Evolutionary conservation across 139 green algal species (phyloP), one percentile per base, ranked within the genome.

Genomic region (Chlorella sp.): DNA sequence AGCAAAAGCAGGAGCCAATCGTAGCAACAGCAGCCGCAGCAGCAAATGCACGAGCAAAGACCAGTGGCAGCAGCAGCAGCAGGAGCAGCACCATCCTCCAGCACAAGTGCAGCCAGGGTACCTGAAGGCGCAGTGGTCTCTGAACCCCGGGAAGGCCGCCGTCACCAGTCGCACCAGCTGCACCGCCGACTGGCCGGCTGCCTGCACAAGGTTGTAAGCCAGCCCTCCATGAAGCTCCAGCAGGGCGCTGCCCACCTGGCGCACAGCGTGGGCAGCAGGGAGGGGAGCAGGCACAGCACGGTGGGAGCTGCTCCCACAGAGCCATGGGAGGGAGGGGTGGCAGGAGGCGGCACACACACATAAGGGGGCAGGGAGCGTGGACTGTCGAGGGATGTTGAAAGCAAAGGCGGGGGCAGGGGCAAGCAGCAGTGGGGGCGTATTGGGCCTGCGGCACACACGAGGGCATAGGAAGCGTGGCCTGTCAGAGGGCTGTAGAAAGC

Each of bases 121-220:
- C 68, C 90, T 91, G 94, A 98, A 98, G 0, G 98, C 89, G 1
- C 90, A 81, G 69, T 96, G 91, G 86, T 99, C 97, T 15, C 95
- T 88, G 90, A 99, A 99, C 21, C 96, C 97, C 34, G 96, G 94
- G 64, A 98, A 97, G 61, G 93, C 78, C 19, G 85, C 75, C 0
- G 94, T 89, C 34, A 99, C 89, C 7, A 99, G 90, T 7, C 93
- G 37, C 37, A 98, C 92, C 76, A 99, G 94, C 26, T 61, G n/a
- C 48, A 92, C 88, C 12, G 95, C 97, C 42, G 93, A 97, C 40
- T 84, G 77, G 2, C 90, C 64, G 34, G 97, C 97, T 16, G 89
- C 91, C 85, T 69, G 85, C 79, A 99, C 92, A 32, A 99, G 94
- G n/a, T 94, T 89, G 21, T 88, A 80, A 0, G 95, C 97, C 57